phyloP scores from a whole-genome alignment of 192 early-diverging fungal species.

The Linnemannia hyalina region DNA sequence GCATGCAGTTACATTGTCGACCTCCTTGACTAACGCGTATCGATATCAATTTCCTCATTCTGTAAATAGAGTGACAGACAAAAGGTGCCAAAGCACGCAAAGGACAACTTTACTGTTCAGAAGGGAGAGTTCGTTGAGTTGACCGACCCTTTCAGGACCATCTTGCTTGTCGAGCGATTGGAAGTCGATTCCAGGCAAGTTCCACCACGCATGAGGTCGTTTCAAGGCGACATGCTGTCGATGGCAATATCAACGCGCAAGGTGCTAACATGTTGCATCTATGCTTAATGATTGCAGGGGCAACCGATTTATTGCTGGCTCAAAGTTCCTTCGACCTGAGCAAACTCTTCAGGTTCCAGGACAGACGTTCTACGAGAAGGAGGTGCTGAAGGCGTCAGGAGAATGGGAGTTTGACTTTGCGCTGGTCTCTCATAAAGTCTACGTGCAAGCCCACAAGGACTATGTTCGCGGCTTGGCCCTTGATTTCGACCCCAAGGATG shows the following conservation, averaged over 20 bases:
- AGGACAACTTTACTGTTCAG: slow-evolving; percentile 21
- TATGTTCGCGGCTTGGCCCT: slow-evolving; percentile 36
- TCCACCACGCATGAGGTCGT: not conserved
- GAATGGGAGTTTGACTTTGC: slow-evolving; percentile 51
- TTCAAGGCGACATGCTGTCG: too few relatives aligned
- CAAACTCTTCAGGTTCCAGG: slow-evolving; percentile 52
- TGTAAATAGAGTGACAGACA: slow-evolving; percentile 23
- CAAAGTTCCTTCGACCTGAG: slow-evolving; percentile 52
- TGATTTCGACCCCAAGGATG: slow-evolving; percentile 52
- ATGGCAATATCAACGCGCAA: not conserved
- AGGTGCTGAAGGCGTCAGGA: slow-evolving; percentile 55
- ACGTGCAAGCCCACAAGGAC: slow-evolving; percentile 51
- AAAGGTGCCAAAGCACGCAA: slow-evolving; percentile 14
- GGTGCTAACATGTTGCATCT: not conserved
- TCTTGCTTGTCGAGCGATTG: slow-evolving; percentile 43
- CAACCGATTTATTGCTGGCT: slow-evolving; percentile 33
- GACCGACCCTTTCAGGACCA: slow-evolving; percentile 27
- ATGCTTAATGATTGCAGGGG: slow-evolving; percentile 11
- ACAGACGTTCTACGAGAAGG: slow-evolving; percentile 52
- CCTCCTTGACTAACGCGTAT: not conserved
- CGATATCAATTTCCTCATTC: not conserved
- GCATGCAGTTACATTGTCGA: not conserved
- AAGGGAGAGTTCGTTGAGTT: slow-evolving; percentile 47
- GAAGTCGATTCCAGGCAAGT: slow-evolving; percentile 49
- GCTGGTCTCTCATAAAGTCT: slow-evolving; percentile 43